phyloP scores from a whole-genome alignment of 768 basidiomycete species.

The Lactifluus pinguis region DNA sequence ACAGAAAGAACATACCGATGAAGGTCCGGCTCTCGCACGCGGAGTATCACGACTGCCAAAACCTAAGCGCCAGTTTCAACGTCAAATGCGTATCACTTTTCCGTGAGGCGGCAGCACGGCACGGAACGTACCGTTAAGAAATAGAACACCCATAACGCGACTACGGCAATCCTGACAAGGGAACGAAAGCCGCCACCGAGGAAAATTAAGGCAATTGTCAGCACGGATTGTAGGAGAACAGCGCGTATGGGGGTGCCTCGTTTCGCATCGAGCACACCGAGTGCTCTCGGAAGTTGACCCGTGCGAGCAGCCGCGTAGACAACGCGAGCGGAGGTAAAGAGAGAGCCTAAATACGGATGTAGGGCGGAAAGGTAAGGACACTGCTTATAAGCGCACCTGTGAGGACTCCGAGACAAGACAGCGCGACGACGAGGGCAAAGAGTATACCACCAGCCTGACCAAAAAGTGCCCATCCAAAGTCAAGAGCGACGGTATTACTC shows the following conservation, averaged over 20 bases:
- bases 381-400: background rate
- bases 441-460: constrained; percentile 3
- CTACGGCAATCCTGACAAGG: constrained; percentile 1
- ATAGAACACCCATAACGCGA: constrained; percentile 5
- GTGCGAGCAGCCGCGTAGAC: constrained; percentile 1
- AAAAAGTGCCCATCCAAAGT: constrained; percentile 8
- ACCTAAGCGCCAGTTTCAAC: background rate
- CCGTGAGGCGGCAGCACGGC: too few relatives aligned
- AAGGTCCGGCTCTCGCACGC: constrained; percentile 2
- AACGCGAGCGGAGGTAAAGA: background rate
- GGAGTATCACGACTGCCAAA: constrained; percentile 1
- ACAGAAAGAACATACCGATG: background rate
- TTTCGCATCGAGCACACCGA: background rate
- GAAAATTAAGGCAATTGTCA: background rate
- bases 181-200: constrained; percentile 3
- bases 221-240: background rate
- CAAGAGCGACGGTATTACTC: constrained; percentile 5
- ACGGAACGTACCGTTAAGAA: background rate
- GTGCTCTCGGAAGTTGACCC: background rate
- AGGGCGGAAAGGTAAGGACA: background rate
- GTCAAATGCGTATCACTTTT: background rate
- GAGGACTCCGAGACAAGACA: constrained; percentile 2
- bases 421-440: background rate
- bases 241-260: constrained; percentile 1
- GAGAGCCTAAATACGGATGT: background rate